Percentiles rank a stretch among this genome's conserved stretches.
These are phyloP conservation scores for Erysimum cheiri DNA, from an alignment of 441 rosid genomes.

Conservation along the genomic window DNA sequence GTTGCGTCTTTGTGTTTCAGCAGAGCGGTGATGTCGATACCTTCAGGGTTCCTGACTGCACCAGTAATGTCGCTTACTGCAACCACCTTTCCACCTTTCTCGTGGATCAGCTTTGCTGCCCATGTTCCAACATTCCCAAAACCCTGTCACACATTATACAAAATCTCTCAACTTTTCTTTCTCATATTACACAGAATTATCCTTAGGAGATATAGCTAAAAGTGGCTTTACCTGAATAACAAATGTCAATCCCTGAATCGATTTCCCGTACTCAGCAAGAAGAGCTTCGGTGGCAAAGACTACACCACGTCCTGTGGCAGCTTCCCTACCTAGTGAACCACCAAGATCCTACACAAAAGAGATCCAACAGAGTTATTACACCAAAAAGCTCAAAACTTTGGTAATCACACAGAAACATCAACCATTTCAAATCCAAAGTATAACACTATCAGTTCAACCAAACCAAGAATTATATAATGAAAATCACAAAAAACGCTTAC, in stretches of 20 bases:
- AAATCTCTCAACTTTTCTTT: conserved; percentile 8
- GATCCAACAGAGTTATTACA: neutral
- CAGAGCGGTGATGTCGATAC: conserved; percentile 71
- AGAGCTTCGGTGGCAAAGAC: conserved; percentile 91
- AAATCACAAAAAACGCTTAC: conserved; percentile 49
- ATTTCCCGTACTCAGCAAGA: conserved; percentile 86
- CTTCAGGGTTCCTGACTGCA: conserved; percentile 77
- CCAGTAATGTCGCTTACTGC: conserved; percentile 94
- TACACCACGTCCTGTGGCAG: conserved; percentile 97
- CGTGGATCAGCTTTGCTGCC: conserved; percentile 85
- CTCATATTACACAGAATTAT: conserved; percentile 7
- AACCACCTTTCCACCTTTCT: conserved; percentile 88
- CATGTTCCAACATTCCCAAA: conserved; percentile 97
- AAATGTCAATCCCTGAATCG: conserved; percentile 75
- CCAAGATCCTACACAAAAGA: conserved; percentile 79
- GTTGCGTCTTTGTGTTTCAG: conserved; percentile 65
- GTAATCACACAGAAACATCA: neutral
- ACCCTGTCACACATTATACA: conserved; percentile 55
- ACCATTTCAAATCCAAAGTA: neutral
- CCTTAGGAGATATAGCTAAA: neutral
- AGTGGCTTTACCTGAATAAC: conserved; percentile 73
- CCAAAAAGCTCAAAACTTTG: conserved; percentile 16
- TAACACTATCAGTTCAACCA: neutral
- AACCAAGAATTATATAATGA: neutral
- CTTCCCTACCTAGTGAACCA: conserved; percentile 98